Base-by-base conservation (phyloP, 2,329 filamentous ascomycete genomes). In the Ascochyta rabiei region DNA sequence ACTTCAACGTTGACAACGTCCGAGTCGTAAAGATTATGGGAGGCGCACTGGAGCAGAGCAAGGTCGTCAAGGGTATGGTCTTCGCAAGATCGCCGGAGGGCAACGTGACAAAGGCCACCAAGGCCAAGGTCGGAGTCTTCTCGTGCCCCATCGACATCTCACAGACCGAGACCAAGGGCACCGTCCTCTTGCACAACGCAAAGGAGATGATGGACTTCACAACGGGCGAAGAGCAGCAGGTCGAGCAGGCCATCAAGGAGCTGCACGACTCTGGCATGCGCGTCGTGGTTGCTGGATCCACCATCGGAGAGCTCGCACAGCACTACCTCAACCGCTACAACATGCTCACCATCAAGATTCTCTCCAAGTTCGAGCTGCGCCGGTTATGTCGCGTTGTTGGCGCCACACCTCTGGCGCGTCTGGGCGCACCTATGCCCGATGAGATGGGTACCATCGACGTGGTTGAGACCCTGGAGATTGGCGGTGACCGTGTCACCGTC, bases 11-110 rank as follows among this genome's bases (percentile, higher is more conserved):
- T 62, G 95, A 99, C 82, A 99, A 99, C 77, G 89, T 99, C 69
- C 90, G 95, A 57, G 96, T 99, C 54, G 96, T 99, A 69, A 99
- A 99, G 85, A 99, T 99, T 71, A 98, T 99, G 93, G 95, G 95
- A 68, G 93, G 95, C 62, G 92, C 89, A 75, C 81, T 99, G 72
- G 91, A 96, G 71, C 93, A 99, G 81, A 96, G 92, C 76, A 88
- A 86, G 64, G 93, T 99, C 13, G 89, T 99, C 57, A 96, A 90
- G 83, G 95, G 95, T 64, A 99, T 99, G 95, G 96, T 99, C 47
- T 98, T 99, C 75, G 89, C 91, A 69, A 89, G 96, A 74, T 90
- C 96, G 78, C 95, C 95, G n/a, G 89, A 96, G 72, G 93, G 93
- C 43, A 79, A 62, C 15, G 81, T 97, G 75, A 98, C 96, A 84